A percentile compares a stretch with the other conserved stretches of the same genome.
Conservation (phyloP, 768 basidiomycete genomes). For the Boletus coccyginus region DNA sequence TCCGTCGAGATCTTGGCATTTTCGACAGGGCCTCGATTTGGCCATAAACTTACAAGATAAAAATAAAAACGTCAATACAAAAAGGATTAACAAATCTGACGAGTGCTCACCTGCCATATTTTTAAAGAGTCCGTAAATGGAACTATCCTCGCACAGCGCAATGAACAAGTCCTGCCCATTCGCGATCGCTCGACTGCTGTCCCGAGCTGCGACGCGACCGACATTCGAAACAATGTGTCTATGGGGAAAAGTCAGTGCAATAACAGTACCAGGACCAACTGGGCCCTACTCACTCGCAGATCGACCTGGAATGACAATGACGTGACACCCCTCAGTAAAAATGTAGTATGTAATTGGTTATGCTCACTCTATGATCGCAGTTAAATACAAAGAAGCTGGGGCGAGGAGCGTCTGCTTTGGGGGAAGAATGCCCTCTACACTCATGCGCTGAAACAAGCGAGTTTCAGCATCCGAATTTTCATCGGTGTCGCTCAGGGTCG, state of each 20-base stretch:
- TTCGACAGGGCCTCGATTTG: constrained; percentile 73
- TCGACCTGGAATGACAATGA: constrained; percentile 48
- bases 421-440: constrained; percentile 48
- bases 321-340: constrained; percentile 27
- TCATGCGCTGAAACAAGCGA: constrained; percentile 62
- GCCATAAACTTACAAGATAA: constrained; percentile 56
- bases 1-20: constrained; percentile 54
- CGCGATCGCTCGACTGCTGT: constrained; percentile 76
- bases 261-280: not conserved
- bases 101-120: constrained; percentile 70
- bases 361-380: constrained; percentile 89
- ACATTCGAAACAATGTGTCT: constrained; percentile 86
- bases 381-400: constrained; percentile 86
- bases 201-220: constrained; percentile 79
- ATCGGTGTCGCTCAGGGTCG: constrained; percentile 76
- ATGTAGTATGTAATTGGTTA: constrained; percentile 16
- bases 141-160: constrained; percentile 87
- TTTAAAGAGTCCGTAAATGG: constrained; percentile 82
- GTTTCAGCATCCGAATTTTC: constrained; percentile 68
- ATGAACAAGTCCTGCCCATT: constrained; percentile 80
- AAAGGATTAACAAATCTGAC: constrained; percentile 19
- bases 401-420: constrained; percentile 56
- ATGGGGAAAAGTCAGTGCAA: constrained; percentile 6
- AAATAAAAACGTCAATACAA: constrained; percentile 17
- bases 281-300: constrained; percentile 74